phyloP scores from a whole-genome alignment of 176 grass and related monocot species.

The Coix lacrymajobi region DNA sequence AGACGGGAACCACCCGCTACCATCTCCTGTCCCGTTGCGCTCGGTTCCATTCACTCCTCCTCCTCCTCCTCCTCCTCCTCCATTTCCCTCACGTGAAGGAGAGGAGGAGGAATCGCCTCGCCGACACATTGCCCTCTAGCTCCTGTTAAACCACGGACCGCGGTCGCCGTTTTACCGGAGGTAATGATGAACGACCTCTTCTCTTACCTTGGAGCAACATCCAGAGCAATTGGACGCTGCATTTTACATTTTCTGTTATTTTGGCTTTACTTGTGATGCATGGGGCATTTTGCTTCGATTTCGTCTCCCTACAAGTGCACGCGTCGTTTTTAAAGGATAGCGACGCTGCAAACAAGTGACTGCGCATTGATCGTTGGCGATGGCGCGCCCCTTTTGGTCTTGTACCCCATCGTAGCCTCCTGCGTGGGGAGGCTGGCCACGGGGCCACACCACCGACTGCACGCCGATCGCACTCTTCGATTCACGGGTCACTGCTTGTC shows the following conservation, averaged over 20 bases:
- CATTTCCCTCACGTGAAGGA: constrained; percentile 12
- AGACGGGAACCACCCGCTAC: neutral
- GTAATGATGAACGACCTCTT: neutral
- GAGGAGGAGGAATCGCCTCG: constrained; percentile 9
- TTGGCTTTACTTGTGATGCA: neutral
- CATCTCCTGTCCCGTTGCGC: neutral
- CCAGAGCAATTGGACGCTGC: neutral
- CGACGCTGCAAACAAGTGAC: neutral
- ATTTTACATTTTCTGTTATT: neutral
- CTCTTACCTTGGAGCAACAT: neutral
- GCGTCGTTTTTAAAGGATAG: neutral
- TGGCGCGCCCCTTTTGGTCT: neutral
- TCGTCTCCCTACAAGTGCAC: neutral
- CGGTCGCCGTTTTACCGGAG: neutral
- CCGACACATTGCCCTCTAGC: neutral
- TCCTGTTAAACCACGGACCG: too few species aligned
- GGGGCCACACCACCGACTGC: constrained; percentile 17
- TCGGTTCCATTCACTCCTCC: neutral
- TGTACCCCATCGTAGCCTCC: neutral
- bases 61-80: constrained; percentile 21
- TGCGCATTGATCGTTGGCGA: neutral
- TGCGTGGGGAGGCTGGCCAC: neutral
- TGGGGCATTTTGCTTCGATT: neutral
- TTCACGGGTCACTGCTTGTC: neutral
- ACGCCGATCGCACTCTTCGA: neutral